Evolutionary conservation across 2,329 filamentous ascomycete genomes (phyloP).

Genomic region (Penicillium sp.): DNA sequence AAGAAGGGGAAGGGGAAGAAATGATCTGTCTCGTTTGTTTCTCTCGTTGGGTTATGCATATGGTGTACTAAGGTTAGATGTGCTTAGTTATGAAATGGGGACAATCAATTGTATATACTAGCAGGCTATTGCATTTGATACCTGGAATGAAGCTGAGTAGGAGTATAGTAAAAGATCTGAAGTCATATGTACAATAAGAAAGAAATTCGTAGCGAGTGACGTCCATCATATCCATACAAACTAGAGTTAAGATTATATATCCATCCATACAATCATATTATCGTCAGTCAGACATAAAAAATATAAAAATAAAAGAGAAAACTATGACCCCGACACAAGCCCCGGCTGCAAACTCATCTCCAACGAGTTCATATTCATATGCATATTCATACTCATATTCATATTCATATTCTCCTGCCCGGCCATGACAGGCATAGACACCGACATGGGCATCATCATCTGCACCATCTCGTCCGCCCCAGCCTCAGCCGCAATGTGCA

Average conservation of each 20-base stretch:
- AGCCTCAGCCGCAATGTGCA: conserved; percentile 7
- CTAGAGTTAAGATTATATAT: neutral
- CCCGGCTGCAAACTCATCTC: neutral
- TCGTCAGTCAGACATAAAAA: neutral
- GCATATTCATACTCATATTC: too few species aligned
- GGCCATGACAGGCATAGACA: neutral
- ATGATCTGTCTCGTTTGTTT: conserved; percentile 36
- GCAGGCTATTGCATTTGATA: too few species aligned
- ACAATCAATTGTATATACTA: neutral
- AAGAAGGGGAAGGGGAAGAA: conserved; percentile 72
- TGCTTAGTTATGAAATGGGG: too few species aligned
- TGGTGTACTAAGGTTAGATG: too few species aligned
- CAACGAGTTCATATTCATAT: neutral
- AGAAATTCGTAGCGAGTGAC: neutral
- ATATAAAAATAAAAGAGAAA: neutral
- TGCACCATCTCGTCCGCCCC: conserved; percentile 4
- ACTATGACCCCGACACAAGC: neutral
- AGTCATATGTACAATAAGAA: neutral
- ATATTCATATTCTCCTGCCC: too few species aligned
- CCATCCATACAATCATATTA: neutral
- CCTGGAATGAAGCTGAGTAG: too few species aligned
- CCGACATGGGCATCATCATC: neutral
- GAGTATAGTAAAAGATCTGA: too few species aligned
- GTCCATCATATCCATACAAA: neutral
- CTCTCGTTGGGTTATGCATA: neutral